A percentile compares a stretch with the other conserved stretches of the same genome.
These are phyloP conservation scores for Aristolochia californica DNA, from an alignment of 164 flowering plant species.

Conservation along the genomic window DNA sequence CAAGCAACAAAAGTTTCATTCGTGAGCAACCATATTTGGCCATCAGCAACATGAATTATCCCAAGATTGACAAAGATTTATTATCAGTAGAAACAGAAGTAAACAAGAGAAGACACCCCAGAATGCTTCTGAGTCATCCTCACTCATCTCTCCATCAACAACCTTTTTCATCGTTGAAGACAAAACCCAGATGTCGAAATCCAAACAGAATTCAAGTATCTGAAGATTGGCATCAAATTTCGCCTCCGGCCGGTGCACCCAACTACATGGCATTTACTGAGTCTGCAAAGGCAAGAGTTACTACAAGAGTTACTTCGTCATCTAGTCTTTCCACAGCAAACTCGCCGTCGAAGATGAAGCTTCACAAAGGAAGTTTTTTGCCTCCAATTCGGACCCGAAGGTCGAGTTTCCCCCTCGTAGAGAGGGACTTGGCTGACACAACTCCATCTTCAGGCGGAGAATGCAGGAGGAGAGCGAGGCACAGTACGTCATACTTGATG, in stretches of 20 bases:
- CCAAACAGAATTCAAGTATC: not conserved
- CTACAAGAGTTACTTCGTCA: not conserved
- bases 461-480: too few relatives aligned
- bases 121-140: not conserved
- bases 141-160: not conserved
- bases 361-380: too few relatives aligned
- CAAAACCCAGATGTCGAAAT: not conserved
- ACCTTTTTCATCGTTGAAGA: not conserved
- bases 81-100: not conserved
- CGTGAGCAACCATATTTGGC: not conserved
- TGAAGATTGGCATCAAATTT: not conserved
- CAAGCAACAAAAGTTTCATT: not conserved
- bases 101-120: not conserved
- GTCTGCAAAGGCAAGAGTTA: not conserved
- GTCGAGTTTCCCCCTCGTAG: too few relatives aligned
- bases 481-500: too few relatives aligned
- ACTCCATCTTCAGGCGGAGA: too few relatives aligned
- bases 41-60: not conserved
- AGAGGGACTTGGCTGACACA: too few relatives aligned
- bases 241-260: not conserved
- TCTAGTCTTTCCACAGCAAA: too few relatives aligned
- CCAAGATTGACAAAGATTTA: too few relatives aligned
- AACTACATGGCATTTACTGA: constrained; percentile 3
- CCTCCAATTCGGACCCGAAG: too few relatives aligned
- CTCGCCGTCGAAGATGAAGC: too few relatives aligned